Conservation (phyloP, 345 rosid genomes). For the Mercurialis annua region DNA sequence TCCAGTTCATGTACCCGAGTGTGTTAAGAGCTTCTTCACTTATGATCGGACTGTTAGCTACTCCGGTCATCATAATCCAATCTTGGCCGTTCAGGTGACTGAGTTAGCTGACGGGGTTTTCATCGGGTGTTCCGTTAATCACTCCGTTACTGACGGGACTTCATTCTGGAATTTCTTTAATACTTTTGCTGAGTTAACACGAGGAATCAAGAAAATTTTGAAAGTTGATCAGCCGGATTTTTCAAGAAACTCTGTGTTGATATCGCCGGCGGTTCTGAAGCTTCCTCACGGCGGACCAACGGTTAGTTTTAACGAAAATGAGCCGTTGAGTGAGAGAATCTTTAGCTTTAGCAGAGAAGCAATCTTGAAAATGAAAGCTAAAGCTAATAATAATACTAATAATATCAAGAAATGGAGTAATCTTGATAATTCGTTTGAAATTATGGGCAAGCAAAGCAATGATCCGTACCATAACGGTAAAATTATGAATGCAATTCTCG, state of each 20-base stretch:
- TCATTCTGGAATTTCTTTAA: constrained; percentile 96
- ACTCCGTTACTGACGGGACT: constrained; percentile 81
- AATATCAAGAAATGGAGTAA: too few relatives aligned
- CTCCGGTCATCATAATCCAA: constrained; percentile 62
- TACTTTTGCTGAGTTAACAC: constrained; percentile 66
- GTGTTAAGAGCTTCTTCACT: constrained; percentile 53
- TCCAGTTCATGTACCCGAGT: constrained; percentile 55
- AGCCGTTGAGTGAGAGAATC: constrained; percentile 70
- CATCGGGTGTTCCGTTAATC: constrained; percentile 71
- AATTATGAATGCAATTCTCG: constrained; percentile 35
- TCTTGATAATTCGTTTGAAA: too few relatives aligned
- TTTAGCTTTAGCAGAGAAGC: constrained; percentile 74
- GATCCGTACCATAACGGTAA: too few relatives aligned
- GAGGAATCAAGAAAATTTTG: constrained; percentile 40
- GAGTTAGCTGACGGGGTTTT: constrained; percentile 72
- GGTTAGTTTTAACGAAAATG: constrained; percentile 66
- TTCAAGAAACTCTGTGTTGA: constrained; percentile 52
- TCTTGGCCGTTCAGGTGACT: constrained; percentile 84
- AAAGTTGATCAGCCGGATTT: constrained; percentile 57
- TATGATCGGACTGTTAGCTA: constrained; percentile 67
- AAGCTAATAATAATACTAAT: constrained; percentile 56
- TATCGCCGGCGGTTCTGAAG: constrained; percentile 60
- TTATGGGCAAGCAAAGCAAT: constrained; percentile 22
- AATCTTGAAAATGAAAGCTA: constrained; percentile 60
- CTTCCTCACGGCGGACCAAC: constrained; percentile 72